phyloP scores from a whole-genome alignment of 257 asterid genomes.

The Cinchona pubescens region DNA sequence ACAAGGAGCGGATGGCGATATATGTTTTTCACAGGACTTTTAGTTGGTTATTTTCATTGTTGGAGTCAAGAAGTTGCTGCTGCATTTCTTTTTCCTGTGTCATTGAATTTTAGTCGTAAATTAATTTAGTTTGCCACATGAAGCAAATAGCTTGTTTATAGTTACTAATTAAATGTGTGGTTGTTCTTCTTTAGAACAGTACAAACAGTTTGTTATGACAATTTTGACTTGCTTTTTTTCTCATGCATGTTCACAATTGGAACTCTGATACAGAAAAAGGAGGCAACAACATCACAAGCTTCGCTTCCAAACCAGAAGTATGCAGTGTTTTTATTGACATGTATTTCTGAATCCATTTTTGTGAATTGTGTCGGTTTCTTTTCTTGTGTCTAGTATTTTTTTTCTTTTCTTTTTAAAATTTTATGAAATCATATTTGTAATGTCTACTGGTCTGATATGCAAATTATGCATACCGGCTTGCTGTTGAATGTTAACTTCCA shows the following conservation, averaged over 20 bases:
- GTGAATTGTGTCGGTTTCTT: neutral
- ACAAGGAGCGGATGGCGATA: conserved; percentile 53
- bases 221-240: conserved; percentile 2
- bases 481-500: neutral
- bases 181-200: neutral
- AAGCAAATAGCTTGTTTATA: neutral
- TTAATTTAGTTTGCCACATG: neutral
- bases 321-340: conserved; percentile 6
- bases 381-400: neutral
- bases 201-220: neutral
- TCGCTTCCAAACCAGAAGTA: conserved; percentile 54
- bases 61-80: neutral
- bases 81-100: neutral
- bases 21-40: neutral
- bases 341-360: neutral
- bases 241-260: conserved; percentile 17
- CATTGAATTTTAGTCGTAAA: neutral
- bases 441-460: neutral
- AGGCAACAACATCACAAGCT: conserved; percentile 36
- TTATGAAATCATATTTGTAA: neutral
- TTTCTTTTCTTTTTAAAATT: too few relatives aligned
- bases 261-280: conserved; percentile 56
- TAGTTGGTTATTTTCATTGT: neutral
- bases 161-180: neutral
- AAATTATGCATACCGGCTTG: neutral